Percentiles rank a stretch among this genome's conserved stretches.
Conservation (phyloP, 2,329 filamentous ascomycete genomes). For the Fusarium coicis region DNA sequence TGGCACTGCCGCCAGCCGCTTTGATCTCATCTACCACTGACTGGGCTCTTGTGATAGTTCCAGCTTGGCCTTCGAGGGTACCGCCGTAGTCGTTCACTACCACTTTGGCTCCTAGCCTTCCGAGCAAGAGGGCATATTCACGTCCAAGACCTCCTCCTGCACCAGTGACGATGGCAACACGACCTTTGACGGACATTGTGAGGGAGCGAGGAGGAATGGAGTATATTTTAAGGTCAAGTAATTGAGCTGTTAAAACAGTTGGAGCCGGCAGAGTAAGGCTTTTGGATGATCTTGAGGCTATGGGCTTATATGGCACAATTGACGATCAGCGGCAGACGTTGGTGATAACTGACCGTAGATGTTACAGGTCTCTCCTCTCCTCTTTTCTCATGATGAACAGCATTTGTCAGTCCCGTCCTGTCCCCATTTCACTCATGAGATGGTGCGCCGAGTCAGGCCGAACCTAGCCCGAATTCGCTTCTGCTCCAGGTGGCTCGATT, state of each 20-base stretch:
- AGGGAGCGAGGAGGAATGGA: accelerated
- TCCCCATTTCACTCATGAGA: background rate
- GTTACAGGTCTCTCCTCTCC: no score
- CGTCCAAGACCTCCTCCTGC: background rate
- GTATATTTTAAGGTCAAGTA: background rate
- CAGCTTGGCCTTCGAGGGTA: background rate
- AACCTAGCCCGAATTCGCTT: background rate
- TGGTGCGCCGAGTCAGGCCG: background rate
- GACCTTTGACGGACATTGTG: background rate
- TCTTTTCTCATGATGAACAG: background rate
- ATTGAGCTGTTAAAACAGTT: background rate
- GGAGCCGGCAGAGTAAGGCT: background rate
- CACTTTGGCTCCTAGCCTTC: background rate
- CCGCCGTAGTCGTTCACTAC: background rate
- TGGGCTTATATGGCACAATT: background rate
- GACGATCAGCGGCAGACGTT: no score
- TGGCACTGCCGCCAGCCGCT: background rate
- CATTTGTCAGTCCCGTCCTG: background rate
- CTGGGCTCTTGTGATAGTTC: background rate
- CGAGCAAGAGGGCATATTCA: background rate
- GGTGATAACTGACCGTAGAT: no score
- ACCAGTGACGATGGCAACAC: background rate
- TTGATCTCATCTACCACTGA: background rate
- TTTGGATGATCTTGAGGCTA: background rate
- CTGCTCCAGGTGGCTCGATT: background rate